Conservation (phyloP, 83 land plant genomes). For the Thuja plicata region DNA sequence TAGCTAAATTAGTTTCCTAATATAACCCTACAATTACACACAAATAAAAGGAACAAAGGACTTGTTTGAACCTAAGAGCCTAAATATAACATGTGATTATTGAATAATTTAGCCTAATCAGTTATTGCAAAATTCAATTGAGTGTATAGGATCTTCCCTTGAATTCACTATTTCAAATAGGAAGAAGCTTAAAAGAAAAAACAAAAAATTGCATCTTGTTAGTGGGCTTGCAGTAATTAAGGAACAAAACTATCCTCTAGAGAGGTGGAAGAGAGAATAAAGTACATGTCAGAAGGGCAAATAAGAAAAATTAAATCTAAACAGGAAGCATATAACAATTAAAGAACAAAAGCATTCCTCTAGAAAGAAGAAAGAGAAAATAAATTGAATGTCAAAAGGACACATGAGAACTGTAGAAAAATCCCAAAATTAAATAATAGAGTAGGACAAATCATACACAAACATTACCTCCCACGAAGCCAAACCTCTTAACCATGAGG, state of each 20-base stretch:
- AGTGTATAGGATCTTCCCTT: not conserved
- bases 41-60: not conserved
- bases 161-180: not conserved
- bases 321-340: not conserved
- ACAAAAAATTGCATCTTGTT: too few species aligned
- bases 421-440: not conserved
- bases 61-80: too few species aligned
- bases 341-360: not conserved
- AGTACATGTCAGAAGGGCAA: not conserved
- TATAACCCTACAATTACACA: not conserved
- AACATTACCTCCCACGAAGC: constrained; percentile 66
- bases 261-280: constrained; percentile 4
- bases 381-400: not conserved
- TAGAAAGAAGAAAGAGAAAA: constrained; percentile 10
- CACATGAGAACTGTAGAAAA: not conserved
- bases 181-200: too few species aligned
- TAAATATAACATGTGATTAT: not conserved
- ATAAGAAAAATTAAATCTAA: not conserved
- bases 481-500: constrained; percentile 49
- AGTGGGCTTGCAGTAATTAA: not conserved
- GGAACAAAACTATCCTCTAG: not conserved
- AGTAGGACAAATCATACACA: not conserved
- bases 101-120: not conserved
- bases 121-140: not conserved
- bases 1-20: not conserved